Percentiles rank a stretch among this genome's conserved stretches.
Evolutionary conservation across 2,329 filamentous ascomycete genomes (phyloP).

Genomic region (Cladosporium phlei): DNA sequence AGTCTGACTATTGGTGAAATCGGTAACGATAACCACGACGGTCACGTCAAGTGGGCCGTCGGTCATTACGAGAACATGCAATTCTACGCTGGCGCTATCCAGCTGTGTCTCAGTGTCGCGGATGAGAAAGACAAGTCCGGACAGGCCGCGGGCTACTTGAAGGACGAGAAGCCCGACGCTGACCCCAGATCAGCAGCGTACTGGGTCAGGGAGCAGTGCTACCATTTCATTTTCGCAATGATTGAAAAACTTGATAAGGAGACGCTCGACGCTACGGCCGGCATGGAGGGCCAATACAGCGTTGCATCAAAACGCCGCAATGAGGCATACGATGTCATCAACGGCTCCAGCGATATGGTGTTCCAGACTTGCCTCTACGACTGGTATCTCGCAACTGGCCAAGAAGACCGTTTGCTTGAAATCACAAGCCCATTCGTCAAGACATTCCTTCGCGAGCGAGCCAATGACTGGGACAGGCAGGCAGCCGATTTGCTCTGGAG

Average conservation of each 20-base stretch:
- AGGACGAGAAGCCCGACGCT: constrained; percentile 68
- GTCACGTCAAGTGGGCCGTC: constrained; percentile 74
- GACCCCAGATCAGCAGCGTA: constrained; percentile 68
- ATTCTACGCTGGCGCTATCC: constrained; percentile 88
- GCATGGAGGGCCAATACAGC: constrained; percentile 72
- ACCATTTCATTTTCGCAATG: constrained; percentile 80
- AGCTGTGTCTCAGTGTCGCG: constrained; percentile 78
- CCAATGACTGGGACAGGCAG: constrained; percentile 58
- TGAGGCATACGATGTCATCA: constrained; percentile 88
- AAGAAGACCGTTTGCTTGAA: constrained; percentile 77
- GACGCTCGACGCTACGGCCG: constrained; percentile 63
- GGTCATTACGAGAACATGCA: constrained; percentile 73
- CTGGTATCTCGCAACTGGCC: constrained; percentile 85
- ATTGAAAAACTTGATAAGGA: constrained; percentile 71
- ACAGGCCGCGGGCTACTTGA: constrained; percentile 76
- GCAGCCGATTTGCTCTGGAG: constrained; percentile 90
- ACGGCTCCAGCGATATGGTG: constrained; percentile 81
- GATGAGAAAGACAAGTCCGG: constrained; percentile 83
- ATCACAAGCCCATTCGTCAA: constrained; percentile 82
- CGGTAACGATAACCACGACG: constrained; percentile 26
- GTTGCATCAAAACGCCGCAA: constrained; percentile 70
- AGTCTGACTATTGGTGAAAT: constrained; percentile 59
- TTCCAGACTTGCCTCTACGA: constrained; percentile 97
- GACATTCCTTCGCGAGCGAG: constrained; percentile 75
- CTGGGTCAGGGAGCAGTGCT: constrained; percentile 69